These are phyloP conservation scores for Linnemannia zychae DNA, from an alignment of 192 early-diverging fungal genomes.

Conservation along the genomic window DNA sequence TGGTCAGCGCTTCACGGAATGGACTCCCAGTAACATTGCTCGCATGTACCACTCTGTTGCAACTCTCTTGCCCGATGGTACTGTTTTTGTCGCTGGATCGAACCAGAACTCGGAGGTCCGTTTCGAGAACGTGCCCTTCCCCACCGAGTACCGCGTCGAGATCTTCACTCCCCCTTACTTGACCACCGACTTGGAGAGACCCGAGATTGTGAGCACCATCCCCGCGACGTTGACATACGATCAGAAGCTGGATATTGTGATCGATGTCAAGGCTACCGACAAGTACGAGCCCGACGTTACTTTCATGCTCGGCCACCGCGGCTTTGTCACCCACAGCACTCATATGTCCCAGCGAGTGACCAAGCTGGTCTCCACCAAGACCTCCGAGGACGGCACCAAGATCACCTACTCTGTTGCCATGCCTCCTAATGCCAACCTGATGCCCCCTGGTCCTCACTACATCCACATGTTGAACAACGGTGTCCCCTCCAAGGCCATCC, in stretches of 20 bases:
- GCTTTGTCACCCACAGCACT: slow-evolving; percentile 67
- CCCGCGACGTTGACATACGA: slow-evolving; percentile 35
- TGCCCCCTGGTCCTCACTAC: slow-evolving; percentile 54
- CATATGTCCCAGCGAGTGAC: slow-evolving; percentile 66
- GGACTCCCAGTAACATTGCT: slow-evolving; percentile 66
- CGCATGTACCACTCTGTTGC: slow-evolving; percentile 76
- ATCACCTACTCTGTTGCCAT: slow-evolving; percentile 31
- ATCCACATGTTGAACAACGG: slow-evolving; percentile 55
- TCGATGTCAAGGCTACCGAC: slow-evolving; percentile 31
- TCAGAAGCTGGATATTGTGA: slow-evolving; percentile 22
- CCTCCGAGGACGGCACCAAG: slow-evolving; percentile 20
- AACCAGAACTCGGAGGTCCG: slow-evolving; percentile 63
- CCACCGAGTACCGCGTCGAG: slow-evolving; percentile 70
- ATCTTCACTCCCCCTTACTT: slow-evolving; percentile 66
- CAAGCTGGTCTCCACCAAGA: slow-evolving; percentile 32
- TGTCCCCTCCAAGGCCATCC: slow-evolving; percentile 35
- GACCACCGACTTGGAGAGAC: slow-evolving; percentile 53
- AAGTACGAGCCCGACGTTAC: slow-evolving; percentile 39
- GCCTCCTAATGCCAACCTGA: slow-evolving; percentile 47
- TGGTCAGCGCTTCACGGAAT: slow-evolving; percentile 57
- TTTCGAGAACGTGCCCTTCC: slow-evolving; percentile 45
- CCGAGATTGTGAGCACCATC: slow-evolving; percentile 41
- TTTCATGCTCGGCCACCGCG: slow-evolving; percentile 60
- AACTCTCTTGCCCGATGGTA: slow-evolving; percentile 64
- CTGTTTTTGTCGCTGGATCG: slow-evolving; percentile 71